Percentiles rank a stretch among this genome's conserved stretches.
These are phyloP conservation scores for Phytophthora quininea DNA, from an alignment of 352 stramenopile species.

Conservation along the genomic window DNA sequence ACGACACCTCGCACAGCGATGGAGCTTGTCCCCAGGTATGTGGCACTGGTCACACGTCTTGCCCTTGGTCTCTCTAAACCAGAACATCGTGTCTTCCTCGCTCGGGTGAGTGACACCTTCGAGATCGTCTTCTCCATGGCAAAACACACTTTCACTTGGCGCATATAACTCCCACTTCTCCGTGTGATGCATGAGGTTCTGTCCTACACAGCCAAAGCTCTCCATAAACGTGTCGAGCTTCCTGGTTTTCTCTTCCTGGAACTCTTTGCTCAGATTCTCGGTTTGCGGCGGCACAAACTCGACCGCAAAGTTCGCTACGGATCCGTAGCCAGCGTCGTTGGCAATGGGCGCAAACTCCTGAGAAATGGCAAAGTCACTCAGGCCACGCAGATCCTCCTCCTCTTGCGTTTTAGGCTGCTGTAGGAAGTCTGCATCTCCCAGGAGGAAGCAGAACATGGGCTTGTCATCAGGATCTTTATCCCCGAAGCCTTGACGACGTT, in stretches of 20 bases:
- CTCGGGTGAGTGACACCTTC: slow-evolving; percentile 50
- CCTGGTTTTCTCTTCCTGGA: slow-evolving; percentile 39
- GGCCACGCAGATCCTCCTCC: slow-evolving; percentile 55
- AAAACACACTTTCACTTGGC: slow-evolving; percentile 42
- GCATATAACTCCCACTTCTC: slow-evolving; percentile 88
- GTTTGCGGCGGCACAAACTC: slow-evolving; percentile 60
- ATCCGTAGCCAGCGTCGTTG: slow-evolving; percentile 47
- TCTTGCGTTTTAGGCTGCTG: slow-evolving; percentile 50
- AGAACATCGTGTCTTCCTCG: slow-evolving; percentile 71
- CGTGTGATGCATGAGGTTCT: slow-evolving; percentile 82
- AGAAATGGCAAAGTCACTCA: slow-evolving; percentile 84
- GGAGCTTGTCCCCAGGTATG: slow-evolving; percentile 53
- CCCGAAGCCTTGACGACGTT: slow-evolving; percentile 32
- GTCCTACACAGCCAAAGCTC: slow-evolving; percentile 69
- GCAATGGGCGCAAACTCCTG: slow-evolving; percentile 67
- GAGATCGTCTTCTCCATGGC: slow-evolving; percentile 39
- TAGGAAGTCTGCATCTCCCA: slow-evolving; percentile 78
- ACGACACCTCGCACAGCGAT: slow-evolving; percentile 66
- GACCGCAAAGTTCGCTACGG: slow-evolving; percentile 71
- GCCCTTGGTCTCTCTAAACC: slow-evolving; percentile 59
- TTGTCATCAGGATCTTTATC: slow-evolving; percentile 30
- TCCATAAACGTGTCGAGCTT: slow-evolving; percentile 68
- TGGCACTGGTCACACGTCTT: slow-evolving; percentile 79
- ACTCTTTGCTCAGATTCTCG: slow-evolving; percentile 34
- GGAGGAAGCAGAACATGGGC: slow-evolving; percentile 68